Conservation (phyloP, 176 grass and related monocot species). For the Juncus inflexus region DNA sequence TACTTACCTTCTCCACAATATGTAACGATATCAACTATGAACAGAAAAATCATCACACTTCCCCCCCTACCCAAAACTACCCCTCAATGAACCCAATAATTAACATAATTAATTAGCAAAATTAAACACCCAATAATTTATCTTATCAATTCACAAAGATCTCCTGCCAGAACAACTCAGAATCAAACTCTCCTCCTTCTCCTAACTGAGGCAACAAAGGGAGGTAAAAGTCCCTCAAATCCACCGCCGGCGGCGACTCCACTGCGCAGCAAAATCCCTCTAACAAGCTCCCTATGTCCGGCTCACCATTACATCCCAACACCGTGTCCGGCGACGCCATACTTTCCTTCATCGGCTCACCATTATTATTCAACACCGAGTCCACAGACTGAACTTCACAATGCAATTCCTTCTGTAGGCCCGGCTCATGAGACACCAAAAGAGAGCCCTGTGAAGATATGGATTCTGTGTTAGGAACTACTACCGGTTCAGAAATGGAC, state of each 20-base stretch:
- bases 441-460: not conserved
- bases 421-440: not conserved
- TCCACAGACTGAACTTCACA: not conserved
- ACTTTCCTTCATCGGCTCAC: not conserved
- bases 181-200: conserved; percentile 13
- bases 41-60: not conserved
- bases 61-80: not conserved
- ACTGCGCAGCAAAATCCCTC: conserved; percentile 20
- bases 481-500: not conserved
- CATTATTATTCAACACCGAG: conserved; percentile 11
- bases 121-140: not conserved
- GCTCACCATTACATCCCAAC: conserved; percentile 10
- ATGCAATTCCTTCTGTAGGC: not conserved
- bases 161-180: not conserved
- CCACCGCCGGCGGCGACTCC: conserved; percentile 19
- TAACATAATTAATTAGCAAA: not conserved
- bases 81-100: not conserved
- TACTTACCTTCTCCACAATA: no score
- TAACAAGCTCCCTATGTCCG: conserved; percentile 1
- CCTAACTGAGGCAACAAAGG: conserved; percentile 15
- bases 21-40: not conserved
- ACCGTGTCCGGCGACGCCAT: conserved; percentile 4
- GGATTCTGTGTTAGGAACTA: not conserved
- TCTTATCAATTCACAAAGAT: conserved; percentile 8
- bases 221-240: conserved; percentile 23